A percentile compares a stretch with the other conserved stretches of the same genome.
phyloP scores from a whole-genome alignment of 1,284 basidiomycete species.

The Puccinia triticina region DNA sequence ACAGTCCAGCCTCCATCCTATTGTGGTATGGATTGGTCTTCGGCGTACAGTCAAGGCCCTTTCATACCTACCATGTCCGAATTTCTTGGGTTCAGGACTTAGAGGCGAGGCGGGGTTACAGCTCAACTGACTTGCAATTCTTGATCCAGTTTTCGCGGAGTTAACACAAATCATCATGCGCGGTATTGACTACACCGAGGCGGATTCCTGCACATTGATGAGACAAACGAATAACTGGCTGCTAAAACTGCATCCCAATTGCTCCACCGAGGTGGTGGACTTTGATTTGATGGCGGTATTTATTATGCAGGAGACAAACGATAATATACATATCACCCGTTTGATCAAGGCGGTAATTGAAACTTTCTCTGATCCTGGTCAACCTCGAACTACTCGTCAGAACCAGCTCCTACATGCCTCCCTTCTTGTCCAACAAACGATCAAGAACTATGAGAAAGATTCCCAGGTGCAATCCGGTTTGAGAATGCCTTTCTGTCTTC shows the following conservation, averaged over 20 bases:
- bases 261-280: background rate
- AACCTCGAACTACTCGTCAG: background rate
- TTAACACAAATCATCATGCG: background rate
- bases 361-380: background rate
- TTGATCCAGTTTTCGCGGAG: background rate
- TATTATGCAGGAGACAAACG: background rate
- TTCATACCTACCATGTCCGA: background rate
- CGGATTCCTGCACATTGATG: background rate
- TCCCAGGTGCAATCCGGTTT: background rate
- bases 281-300: background rate
- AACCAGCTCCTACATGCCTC: background rate
- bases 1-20: background rate
- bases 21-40: background rate
- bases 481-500: background rate
- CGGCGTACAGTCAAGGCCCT: background rate
- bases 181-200: background rate
- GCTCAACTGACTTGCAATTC: background rate
- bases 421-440: background rate
- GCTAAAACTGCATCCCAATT: background rate
- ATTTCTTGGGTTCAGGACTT: background rate
- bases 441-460: background rate
- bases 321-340: background rate
- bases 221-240: background rate
- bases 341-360: background rate
- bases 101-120: background rate